Conservation (phyloP, 768 basidiomycete genomes). For the Paxillus rubicundulus region DNA sequence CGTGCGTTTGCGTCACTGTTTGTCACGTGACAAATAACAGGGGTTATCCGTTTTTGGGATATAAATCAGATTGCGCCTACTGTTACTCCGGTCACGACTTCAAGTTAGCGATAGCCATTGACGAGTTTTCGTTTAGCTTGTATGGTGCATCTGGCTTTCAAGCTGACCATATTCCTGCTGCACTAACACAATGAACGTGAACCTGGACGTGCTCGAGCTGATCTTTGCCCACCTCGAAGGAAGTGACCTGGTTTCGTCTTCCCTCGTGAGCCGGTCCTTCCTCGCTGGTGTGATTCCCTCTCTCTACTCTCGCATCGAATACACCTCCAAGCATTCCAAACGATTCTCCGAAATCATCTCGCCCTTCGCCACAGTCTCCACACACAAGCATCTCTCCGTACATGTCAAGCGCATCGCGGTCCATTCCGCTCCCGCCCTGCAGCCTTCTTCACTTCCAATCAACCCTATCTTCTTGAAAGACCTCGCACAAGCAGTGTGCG, state of each 20-base stretch:
- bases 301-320: conserved; percentile 58
- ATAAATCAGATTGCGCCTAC: background rate
- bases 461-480: conserved; percentile 53
- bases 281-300: conserved; percentile 60
- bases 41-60: conserved; percentile 6
- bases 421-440: conserved; percentile 43
- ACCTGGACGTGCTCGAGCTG: conserved; percentile 71
- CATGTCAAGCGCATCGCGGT: conserved; percentile 64
- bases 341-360: conserved; percentile 48
- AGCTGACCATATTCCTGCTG: background rate
- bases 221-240: conserved; percentile 54
- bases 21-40: conserved; percentile 16
- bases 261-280: conserved; percentile 66
- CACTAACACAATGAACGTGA: conserved; percentile 55
- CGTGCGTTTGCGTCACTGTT: conserved; percentile 12
- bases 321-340: conserved; percentile 55
- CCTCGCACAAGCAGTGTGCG: conserved; percentile 44
- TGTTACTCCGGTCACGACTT: background rate
- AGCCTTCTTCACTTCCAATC: conserved; percentile 23
- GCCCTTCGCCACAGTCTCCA: conserved; percentile 57
- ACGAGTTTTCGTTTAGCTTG: background rate
- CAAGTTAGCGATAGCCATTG: background rate
- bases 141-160: too few species aligned
- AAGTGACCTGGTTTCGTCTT: conserved; percentile 54
- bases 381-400: conserved; percentile 50